Conservation (phyloP, 23 red algal species). For the Pyropia yezoensis region DNA sequence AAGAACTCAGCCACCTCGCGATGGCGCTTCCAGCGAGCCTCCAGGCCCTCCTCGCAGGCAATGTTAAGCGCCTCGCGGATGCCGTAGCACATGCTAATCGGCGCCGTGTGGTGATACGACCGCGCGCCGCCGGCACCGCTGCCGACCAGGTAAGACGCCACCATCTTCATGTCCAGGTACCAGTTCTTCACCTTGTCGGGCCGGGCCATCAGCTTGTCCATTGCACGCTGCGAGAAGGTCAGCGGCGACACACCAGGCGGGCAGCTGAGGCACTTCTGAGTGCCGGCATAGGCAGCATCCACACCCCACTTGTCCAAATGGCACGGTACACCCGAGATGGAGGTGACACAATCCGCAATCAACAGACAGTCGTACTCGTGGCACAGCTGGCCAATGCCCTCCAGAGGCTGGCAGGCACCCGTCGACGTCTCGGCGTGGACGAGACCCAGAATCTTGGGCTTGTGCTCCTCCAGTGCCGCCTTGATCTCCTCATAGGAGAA, state of each 20-base stretch:
- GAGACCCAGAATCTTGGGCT: constrained; percentile 45
- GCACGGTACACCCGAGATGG: constrained; percentile 69
- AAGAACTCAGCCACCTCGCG: constrained; percentile 46
- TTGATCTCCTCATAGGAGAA: constrained; percentile 64
- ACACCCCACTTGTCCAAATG: constrained; percentile 75
- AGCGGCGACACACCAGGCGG: constrained; percentile 61
- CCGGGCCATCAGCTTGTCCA: constrained; percentile 54
- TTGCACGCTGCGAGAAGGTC: constrained; percentile 53
- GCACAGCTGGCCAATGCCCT: constrained; percentile 53
- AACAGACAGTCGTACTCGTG: constrained; percentile 58
- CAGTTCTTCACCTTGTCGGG: constrained; percentile 60
- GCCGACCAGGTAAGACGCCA: constrained; percentile 50
- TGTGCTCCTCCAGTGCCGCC: constrained; percentile 47
- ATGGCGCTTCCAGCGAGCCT: constrained; percentile 62
- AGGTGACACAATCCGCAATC: constrained; percentile 62
- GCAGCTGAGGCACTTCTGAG: constrained; percentile 73
- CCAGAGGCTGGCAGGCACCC: constrained; percentile 58
- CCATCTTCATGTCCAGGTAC: constrained; percentile 77
- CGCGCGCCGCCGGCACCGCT: constrained; percentile 32
- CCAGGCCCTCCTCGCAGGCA: constrained; percentile 54
- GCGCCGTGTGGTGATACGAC: constrained; percentile 66
- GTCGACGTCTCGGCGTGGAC: constrained; percentile 75
- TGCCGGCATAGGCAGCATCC: constrained; percentile 67
- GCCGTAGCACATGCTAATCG: constrained; percentile 60
- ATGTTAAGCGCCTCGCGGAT: constrained; percentile 51